These are phyloP conservation scores for Neonothopanus nambi DNA, from an alignment of 1,284 basidiomycete genomes.

Conservation along the genomic window DNA sequence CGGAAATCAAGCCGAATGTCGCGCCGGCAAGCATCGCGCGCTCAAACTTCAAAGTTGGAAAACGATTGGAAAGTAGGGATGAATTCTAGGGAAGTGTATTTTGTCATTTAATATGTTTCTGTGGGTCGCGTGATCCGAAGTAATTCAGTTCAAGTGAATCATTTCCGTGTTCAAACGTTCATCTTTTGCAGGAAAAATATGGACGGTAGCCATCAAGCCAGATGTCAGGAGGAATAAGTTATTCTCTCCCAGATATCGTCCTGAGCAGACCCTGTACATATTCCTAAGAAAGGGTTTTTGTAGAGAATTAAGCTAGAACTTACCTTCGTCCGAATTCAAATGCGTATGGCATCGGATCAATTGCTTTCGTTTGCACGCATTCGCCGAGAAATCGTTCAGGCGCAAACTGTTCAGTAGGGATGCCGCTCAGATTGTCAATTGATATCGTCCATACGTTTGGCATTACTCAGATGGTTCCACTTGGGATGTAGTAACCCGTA, in stretches of 20 bases:
- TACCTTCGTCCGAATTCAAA: conserved; percentile 34
- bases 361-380: conserved; percentile 16
- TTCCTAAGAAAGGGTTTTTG: conserved; percentile 6
- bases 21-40: neutral
- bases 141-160: too few species aligned
- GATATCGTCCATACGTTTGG: conserved; percentile 23
- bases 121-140: neutral
- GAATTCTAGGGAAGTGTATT: neutral
- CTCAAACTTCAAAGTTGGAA: too few species aligned
- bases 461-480: conserved; percentile 25
- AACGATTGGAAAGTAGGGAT: too few species aligned
- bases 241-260: conserved; percentile 15
- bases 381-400: conserved; percentile 28
- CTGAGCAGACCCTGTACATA: conserved; percentile 15
- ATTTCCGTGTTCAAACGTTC: neutral
- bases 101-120: neutral
- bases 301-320: neutral
- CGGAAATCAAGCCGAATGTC: too few species aligned
- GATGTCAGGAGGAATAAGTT: conserved; percentile 6
- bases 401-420: conserved; percentile 22
- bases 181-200: neutral
- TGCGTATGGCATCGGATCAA: conserved; percentile 20
- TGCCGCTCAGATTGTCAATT: neutral
- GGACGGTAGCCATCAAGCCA: neutral
- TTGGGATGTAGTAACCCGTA: conserved; percentile 22